These are phyloP conservation scores for Trichothecium sympodiale DNA, from an alignment of 2,329 filamentous ascomycete species.

Conservation along the genomic window DNA sequence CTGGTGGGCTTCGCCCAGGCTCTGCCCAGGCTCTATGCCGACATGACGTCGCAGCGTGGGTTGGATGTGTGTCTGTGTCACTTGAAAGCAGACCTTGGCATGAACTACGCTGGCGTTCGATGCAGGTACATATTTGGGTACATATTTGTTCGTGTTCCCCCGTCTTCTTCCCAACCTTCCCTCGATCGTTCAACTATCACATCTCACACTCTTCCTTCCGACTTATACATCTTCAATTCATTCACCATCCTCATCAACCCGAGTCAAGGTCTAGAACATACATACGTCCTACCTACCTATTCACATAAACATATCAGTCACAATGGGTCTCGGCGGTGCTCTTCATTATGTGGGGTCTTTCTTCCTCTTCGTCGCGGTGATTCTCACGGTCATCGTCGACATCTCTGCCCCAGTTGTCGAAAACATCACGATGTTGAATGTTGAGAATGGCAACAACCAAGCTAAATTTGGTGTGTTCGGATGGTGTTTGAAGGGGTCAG, in stretches of 20 bases:
- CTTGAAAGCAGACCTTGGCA: no score
- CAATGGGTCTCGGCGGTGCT: constrained; percentile 36
- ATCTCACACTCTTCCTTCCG: no score
- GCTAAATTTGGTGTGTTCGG: constrained; percentile 51
- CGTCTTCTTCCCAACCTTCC: no score
- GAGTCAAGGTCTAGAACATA: neutral
- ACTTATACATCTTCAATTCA: no score
- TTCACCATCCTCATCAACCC: neutral
- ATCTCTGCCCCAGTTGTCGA: constrained; percentile 50
- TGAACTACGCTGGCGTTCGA: no score
- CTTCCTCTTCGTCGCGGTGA: constrained; percentile 40
- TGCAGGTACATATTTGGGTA: no score
- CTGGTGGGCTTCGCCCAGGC: no score
- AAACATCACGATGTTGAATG: constrained; percentile 39
- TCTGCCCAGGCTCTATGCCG: no score
- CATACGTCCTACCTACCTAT: neutral
- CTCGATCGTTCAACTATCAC: no score
- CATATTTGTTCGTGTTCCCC: no score
- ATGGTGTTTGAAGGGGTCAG: constrained; percentile 31
- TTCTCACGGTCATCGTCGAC: constrained; percentile 46
- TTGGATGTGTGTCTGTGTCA: no score
- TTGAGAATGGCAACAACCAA: constrained; percentile 26
- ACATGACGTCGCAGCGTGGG: no score
- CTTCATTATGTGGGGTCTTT: constrained; percentile 48
- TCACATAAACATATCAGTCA: constrained; percentile 8